Conservation (phyloP, 768 basidiomycete genomes). For the Xanthoconium purpureum region DNA sequence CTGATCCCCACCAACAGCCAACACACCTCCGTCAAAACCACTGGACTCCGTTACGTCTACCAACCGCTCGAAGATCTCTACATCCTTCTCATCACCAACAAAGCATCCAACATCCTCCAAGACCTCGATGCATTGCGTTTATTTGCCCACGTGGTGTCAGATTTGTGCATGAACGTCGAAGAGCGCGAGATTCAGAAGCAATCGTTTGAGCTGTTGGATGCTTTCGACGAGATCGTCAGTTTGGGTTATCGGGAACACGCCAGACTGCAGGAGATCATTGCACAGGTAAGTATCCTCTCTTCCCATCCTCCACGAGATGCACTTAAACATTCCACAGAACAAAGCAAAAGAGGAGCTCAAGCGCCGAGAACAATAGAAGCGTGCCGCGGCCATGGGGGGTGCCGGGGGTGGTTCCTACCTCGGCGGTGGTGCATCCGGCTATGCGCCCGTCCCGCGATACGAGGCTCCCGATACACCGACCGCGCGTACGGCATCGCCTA, state of each 20-base stretch:
- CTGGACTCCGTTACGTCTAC: constrained; percentile 95
- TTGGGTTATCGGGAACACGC: constrained; percentile 82
- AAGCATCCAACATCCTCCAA: constrained; percentile 97
- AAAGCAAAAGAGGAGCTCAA: constrained; percentile 99
- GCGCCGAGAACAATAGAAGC: constrained; percentile 87
- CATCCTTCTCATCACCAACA: constrained; percentile 96
- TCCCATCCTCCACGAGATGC: background rate
- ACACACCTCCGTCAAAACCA: constrained; percentile 93
- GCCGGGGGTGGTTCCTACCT: constrained; percentile 54
- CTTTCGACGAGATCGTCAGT: constrained; percentile 95
- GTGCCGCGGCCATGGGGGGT: constrained; percentile 51
- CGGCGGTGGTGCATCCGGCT: constrained; percentile 66
- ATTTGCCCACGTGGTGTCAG: constrained; percentile 89
- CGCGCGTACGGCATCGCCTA: constrained; percentile 41
- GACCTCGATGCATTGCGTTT: constrained; percentile 97
- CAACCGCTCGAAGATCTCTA: constrained; percentile 96
- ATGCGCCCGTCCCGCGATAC: too few relatives aligned
- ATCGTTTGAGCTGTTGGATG: constrained; percentile 89
- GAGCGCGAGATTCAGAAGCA: constrained; percentile 89
- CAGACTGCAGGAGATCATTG: constrained; percentile 92
- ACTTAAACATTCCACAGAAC: constrained; percentile 52
- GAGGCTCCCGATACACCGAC: constrained; percentile 56
- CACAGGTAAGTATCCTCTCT: constrained; percentile 27
- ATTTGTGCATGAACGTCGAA: constrained; percentile 81
- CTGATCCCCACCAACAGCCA: constrained; percentile 93